Evolutionary conservation across 169 alveolate species (phyloP).

Genomic region (Eimeria praecox): DNA sequence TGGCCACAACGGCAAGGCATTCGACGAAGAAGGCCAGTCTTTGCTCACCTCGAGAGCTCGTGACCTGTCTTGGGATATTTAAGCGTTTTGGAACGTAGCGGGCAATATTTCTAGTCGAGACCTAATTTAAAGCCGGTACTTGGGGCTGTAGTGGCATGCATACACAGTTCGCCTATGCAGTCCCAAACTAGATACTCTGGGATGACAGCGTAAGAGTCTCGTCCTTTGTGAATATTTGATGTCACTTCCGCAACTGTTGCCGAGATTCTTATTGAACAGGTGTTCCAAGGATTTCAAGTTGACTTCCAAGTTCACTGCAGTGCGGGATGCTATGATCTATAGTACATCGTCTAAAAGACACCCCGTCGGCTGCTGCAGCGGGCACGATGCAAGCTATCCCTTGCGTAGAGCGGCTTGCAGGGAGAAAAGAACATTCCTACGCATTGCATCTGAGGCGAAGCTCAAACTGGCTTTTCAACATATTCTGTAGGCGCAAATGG

Average conservation of each 20-base stretch:
- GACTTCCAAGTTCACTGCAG: neutral
- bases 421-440: neutral
- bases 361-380: no score
- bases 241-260: neutral
- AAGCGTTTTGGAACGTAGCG: neutral
- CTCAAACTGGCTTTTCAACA: neutral
- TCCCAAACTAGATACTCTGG: neutral
- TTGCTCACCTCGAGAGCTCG: neutral
- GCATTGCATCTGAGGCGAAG: no score
- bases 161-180: neutral
- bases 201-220: neutral
- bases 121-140: neutral
- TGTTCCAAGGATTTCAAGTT: neutral
- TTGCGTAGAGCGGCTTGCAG: neutral
- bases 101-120: neutral
- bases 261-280: neutral
- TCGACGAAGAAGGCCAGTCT: neutral
- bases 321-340: neutral
- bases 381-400: neutral
- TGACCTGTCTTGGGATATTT: neutral
- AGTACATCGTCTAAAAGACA: no score
- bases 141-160: neutral
- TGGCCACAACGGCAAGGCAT: neutral
- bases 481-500: neutral
- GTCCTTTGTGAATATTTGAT: neutral